Percentiles rank a stretch among this genome's conserved stretches.
Conservation (phyloP, 768 basidiomycete genomes). For the Xerocomellus intermedius region DNA sequence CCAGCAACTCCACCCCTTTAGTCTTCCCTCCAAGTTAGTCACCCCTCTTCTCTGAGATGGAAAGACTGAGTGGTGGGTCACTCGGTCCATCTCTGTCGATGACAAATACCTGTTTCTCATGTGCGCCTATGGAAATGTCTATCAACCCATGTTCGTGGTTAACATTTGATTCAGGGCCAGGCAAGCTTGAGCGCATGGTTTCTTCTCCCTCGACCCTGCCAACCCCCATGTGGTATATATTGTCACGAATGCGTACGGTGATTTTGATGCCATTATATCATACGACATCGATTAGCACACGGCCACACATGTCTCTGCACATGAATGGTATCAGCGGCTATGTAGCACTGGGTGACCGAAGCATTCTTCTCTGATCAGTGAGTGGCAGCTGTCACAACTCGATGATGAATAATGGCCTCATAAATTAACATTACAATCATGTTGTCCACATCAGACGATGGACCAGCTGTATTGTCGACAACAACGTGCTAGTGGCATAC, state of each 20-base stretch:
- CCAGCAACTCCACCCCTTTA: slow-evolving; percentile 28
- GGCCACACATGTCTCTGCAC: slow-evolving; percentile 37
- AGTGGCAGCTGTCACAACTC: too few species aligned
- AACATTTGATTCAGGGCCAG: slow-evolving; percentile 27
- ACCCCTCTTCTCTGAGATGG: slow-evolving; percentile 33
- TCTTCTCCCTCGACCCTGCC: slow-evolving; percentile 34
- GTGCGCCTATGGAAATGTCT: slow-evolving; percentile 27
- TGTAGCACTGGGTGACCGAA: too few species aligned
- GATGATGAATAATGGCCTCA: too few species aligned
- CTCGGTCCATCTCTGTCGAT: slow-evolving; percentile 37
- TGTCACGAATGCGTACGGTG: slow-evolving; percentile 38
- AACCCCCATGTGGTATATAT: slow-evolving; percentile 34
- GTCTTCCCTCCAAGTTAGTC: slow-evolving; percentile 33
- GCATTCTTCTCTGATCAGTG: too few species aligned
- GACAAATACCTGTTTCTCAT: slow-evolving; percentile 37
- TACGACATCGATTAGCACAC: slow-evolving; percentile 33
- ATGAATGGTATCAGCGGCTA: too few species aligned
- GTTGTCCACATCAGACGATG: too few species aligned
- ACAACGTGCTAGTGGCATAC: too few species aligned
- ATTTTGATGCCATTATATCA: slow-evolving; percentile 36
- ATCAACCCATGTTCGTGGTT: slow-evolving; percentile 33
- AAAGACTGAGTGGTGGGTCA: slow-evolving; percentile 33
- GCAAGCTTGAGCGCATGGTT: slow-evolving; percentile 21
- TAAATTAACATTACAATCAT: too few species aligned
- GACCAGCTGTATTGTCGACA: too few species aligned